Conservation (phyloP, 108 stramenopile genomes). For the Mayamaea pseudoterrestris region DNA sequence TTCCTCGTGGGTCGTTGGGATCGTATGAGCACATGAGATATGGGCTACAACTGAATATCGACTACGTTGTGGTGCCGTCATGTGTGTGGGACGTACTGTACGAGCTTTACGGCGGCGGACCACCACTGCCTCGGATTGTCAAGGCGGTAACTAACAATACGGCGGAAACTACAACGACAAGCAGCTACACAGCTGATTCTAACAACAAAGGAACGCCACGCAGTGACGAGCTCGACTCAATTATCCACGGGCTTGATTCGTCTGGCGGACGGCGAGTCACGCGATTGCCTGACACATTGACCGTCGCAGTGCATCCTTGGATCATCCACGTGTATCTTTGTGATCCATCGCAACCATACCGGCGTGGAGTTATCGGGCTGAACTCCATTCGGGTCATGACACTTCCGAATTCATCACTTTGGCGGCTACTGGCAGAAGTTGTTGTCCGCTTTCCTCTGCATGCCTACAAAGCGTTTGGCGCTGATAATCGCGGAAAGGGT, state of each 20-base stretch:
- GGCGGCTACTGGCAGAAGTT: constrained; percentile 65
- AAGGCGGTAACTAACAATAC: neutral
- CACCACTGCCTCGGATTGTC: constrained; percentile 56
- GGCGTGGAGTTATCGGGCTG: constrained; percentile 63
- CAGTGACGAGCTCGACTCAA: constrained; percentile 8
- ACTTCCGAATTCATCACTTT: constrained; percentile 67
- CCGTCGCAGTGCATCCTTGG: constrained; percentile 73
- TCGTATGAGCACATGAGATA: constrained; percentile 66
- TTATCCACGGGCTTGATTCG: too few species aligned
- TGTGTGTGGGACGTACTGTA: constrained; percentile 80
- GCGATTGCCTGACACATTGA: constrained; percentile 38
- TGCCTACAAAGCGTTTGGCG: constrained; percentile 32
- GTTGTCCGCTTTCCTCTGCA: constrained; percentile 53
- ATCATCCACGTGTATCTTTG: constrained; percentile 65
- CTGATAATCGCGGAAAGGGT: constrained; percentile 48
- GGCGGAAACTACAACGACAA: neutral
- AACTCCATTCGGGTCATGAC: constrained; percentile 71
- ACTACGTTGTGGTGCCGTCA: constrained; percentile 68
- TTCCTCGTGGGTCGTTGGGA: constrained; percentile 57
- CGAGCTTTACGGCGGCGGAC: constrained; percentile 79
- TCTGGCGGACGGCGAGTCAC: constrained; percentile 23
- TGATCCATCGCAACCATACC: constrained; percentile 75
- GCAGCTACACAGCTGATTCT: neutral
- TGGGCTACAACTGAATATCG: constrained; percentile 16
- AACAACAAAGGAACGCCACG: constrained; percentile 16